These are phyloP conservation scores for Kazachstania viticola DNA, from an alignment of 805 yeast species.

Conservation along the genomic window DNA sequence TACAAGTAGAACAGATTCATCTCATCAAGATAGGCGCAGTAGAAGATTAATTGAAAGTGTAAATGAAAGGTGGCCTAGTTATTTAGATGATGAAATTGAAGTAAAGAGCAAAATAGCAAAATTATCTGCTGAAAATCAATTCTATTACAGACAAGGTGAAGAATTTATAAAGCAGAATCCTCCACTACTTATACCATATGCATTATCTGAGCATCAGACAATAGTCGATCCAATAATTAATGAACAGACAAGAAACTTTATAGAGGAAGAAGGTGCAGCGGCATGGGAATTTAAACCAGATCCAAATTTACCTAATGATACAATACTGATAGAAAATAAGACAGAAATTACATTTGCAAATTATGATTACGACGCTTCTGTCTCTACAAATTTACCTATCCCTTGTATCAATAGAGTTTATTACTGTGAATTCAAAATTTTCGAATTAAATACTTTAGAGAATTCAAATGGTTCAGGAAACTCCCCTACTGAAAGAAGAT, in stretches of 20 bases:
- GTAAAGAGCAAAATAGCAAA: conserved; percentile 50
- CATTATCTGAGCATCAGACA: conserved; percentile 4
- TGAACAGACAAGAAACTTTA: conserved; percentile 31
- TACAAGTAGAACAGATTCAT: too few relatives aligned
- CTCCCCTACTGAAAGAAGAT: neutral
- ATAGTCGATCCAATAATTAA: conserved; percentile 25
- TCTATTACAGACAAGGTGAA: conserved; percentile 31
- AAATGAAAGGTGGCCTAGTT: conserved; percentile 35
- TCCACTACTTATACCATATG: conserved; percentile 29
- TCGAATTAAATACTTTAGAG: conserved; percentile 31
- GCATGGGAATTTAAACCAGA: conserved; percentile 80
- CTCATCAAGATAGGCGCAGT: conserved; percentile 1
- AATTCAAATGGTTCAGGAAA: neutral
- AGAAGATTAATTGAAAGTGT: conserved; percentile 4
- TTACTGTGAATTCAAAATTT: conserved; percentile 81
- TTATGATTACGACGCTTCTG: conserved; percentile 48
- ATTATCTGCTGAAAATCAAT: conserved; percentile 36
- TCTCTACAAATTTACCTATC: conserved; percentile 74
- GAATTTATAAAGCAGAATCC: conserved; percentile 28
- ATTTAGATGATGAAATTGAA: conserved; percentile 51
- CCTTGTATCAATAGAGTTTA: conserved; percentile 76
- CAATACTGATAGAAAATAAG: conserved; percentile 52
- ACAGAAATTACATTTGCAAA: conserved; percentile 46
- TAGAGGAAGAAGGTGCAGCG: conserved; percentile 76
- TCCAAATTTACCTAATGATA: conserved; percentile 42